Evolutionary conservation across 2,329 filamentous ascomycete genomes (phyloP), one percentile per base, ranked within the genome.

Genomic region (Fusarium siculi): DNA sequence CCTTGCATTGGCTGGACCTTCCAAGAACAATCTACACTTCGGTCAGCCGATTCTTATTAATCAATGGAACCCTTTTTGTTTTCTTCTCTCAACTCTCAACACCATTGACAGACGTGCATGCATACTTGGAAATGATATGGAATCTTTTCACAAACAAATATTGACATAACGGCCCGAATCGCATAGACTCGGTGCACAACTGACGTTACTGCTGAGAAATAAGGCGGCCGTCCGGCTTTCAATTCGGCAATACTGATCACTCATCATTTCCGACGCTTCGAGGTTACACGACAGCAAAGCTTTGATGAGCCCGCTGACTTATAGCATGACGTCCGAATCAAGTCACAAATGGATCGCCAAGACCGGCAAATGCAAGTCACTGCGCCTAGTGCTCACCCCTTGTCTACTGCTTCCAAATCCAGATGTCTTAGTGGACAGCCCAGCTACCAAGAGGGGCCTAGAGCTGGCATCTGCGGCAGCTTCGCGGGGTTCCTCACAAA

Each of bases 271-370:
- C 40, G 44, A 54, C 39, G 53, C 49, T 63, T 55, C 58, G 9
- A 63, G 56, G 67, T 74, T 61, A 53, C 63, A 69, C 56, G 50
- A 44, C 59, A 66, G 46, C 32, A 52, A 46, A 54, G 50, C 42
- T 66, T 30, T 23, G 42, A 42, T 32, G 37, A 63, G 54, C 63
- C 47, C 47, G 47, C 44, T 66, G 58, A 59, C 44, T 58, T 61
- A 63, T 65, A 59, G 55, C 46, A 74, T 77, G 75, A 77, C 75
- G 75, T 76, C 64, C 59, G 32, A 25, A 76, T 72, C 75, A 75
- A 75, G 72, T 77, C 75, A 77, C 71, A 11, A 39, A 50, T 67
- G 63, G 46, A 64, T 62, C 52, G 71, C 71, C 71, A 74, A 72
- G 71, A 62, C 57, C 23, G 37, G 28, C 10, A 59, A 54, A 66